Percentiles rank a stretch among this genome's conserved stretches.
phyloP scores from a whole-genome alignment of 257 asterid genomes.

The Solanum bukasovii region DNA sequence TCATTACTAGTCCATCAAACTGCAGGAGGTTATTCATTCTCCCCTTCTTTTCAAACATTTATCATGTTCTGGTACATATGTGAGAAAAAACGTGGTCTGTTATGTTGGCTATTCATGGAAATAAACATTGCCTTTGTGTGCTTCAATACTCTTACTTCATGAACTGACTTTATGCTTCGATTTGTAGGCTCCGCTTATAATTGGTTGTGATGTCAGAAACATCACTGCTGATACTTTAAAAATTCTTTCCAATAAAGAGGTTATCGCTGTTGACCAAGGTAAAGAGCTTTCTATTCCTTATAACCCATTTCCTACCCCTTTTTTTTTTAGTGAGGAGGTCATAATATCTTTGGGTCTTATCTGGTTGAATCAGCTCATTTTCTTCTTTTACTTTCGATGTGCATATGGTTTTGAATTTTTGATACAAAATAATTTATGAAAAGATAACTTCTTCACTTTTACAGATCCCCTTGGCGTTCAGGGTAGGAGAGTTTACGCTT shows the following conservation, averaged over 20 bases:
- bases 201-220: conserved; percentile 93
- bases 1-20: too few relatives aligned
- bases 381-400: not conserved
- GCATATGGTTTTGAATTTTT: not conserved
- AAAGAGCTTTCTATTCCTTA: not conserved
- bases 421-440: not conserved
- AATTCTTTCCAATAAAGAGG: conserved; percentile 71
- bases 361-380: not conserved
- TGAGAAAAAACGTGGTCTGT: not conserved
- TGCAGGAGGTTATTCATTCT: not conserved
- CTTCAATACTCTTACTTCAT: not conserved
- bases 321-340: not conserved
- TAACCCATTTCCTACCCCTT: not conserved
- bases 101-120: not conserved
- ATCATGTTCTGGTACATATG: not conserved
- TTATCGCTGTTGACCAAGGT: conserved; percentile 91
- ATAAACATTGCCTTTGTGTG: not conserved
- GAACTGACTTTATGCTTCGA: not conserved
- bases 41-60: not conserved
- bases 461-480: conserved; percentile 92
- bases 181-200: conserved; percentile 73
- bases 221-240: conserved; percentile 61
- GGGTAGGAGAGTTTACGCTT: conserved; percentile 64
- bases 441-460: conserved; percentile 2
- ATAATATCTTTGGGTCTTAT: not conserved